Conservation (phyloP, 306 rosid genomes). For the Leucaena leucocephala region DNA sequence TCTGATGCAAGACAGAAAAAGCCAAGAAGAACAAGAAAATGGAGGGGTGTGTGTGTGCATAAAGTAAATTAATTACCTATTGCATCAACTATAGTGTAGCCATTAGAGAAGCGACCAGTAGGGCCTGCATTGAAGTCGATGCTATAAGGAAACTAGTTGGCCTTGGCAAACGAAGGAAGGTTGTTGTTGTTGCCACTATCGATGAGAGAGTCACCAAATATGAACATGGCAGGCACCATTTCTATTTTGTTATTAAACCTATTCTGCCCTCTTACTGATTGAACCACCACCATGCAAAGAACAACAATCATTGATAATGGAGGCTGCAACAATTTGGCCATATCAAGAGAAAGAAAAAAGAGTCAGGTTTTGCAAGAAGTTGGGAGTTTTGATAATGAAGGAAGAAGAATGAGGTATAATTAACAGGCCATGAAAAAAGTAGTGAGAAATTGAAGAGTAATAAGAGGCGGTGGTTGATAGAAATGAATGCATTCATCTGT, state of each 20-base stretch:
- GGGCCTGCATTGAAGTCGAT: conserved; percentile 89
- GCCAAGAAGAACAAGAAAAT: no score
- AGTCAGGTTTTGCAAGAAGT: background rate
- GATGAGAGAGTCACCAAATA: conserved; percentile 91
- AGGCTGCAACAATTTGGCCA: conserved; percentile 50
- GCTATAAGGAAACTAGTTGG: conserved; percentile 89
- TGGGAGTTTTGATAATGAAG: background rate
- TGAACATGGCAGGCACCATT: conserved; percentile 88
- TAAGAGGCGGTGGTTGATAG: conserved; percentile 55
- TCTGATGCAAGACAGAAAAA: no score
- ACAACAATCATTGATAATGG: conserved; percentile 25
- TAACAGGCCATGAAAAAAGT: background rate
- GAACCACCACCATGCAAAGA: conserved; percentile 27
- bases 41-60: no score
- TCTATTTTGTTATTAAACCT: conserved; percentile 30
- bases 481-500: conserved; percentile 66
- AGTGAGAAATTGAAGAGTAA: background rate
- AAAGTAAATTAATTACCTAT: conserved; percentile 42
- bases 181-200: conserved; percentile 94
- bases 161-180: conserved; percentile 85
- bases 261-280: conserved; percentile 45
- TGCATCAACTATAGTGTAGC: conserved; percentile 87
- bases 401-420: background rate
- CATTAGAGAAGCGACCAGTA: conserved; percentile 90
- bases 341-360: background rate